phyloP scores from a whole-genome alignment of 2,329 filamentous ascomycete genomes.

The Ophiostoma australiae region DNA sequence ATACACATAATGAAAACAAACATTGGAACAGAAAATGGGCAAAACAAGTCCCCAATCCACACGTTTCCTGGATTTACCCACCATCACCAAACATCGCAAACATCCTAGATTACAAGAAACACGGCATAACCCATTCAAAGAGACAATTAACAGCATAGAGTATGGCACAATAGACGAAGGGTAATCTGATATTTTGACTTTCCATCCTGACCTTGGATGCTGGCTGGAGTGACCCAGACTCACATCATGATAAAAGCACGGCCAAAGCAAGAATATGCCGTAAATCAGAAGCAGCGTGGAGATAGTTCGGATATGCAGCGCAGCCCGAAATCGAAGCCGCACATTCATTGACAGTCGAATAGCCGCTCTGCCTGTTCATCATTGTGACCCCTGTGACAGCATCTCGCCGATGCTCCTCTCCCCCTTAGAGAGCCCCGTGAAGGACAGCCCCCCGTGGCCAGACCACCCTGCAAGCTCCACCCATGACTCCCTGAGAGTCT shows the following conservation, averaged over 20 bases:
- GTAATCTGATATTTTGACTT: neutral
- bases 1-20: neutral
- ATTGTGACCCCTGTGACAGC: neutral
- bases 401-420: neutral
- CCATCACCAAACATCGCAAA: neutral
- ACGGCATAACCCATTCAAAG: neutral
- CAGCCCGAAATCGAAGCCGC: neutral
- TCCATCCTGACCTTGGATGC: neutral
- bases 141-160: too few relatives aligned
- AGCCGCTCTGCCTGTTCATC: neutral
- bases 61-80: neutral
- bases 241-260: neutral
- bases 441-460: neutral
- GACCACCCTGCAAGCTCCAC: neutral
- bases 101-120: neutral
- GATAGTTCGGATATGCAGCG: neutral
- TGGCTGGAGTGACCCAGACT: neutral
- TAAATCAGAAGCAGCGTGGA: neutral
- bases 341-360: neutral
- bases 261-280: neutral
- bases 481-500: neutral
- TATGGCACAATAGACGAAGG: neutral
- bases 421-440: neutral
- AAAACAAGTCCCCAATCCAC: neutral
- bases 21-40: neutral